Evolutionary conservation across 306 rosid species (phyloP).

Genomic region (Quercus glauca): DNA sequence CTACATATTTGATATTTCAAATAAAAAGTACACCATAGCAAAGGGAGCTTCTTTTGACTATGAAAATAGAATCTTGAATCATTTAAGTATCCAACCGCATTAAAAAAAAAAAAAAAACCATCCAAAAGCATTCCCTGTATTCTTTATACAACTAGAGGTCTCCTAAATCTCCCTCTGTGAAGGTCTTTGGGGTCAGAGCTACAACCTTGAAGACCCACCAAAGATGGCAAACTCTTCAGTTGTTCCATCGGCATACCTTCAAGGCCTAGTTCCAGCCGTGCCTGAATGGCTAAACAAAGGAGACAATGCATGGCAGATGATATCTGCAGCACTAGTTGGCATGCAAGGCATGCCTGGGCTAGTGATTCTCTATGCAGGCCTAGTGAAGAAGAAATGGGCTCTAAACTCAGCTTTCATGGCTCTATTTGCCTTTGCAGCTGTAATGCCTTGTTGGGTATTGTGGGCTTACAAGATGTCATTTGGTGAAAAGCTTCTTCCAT

Average conservation of each 20-base stretch:
- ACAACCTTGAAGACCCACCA: not conserved
- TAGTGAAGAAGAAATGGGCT: slow-evolving; percentile 47
- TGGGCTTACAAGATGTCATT: slow-evolving; percentile 39
- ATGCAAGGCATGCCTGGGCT: slow-evolving; percentile 16
- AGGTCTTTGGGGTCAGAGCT: not conserved
- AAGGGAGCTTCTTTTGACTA: not conserved
- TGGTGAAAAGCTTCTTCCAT: slow-evolving; percentile 36
- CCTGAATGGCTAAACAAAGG: slow-evolving; percentile 24
- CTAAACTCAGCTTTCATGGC: slow-evolving; percentile 50
- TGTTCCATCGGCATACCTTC: slow-evolving; percentile 9
- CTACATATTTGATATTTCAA: not conserved
- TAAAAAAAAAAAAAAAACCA: too few relatives aligned
- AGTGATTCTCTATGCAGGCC: slow-evolving; percentile 16
- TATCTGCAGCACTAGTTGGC: slow-evolving; percentile 9
- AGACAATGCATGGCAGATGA: slow-evolving; percentile 23
- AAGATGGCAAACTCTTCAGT: slow-evolving; percentile 3
- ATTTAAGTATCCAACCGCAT: not conserved
- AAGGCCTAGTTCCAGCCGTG: not conserved
- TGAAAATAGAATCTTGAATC: not conserved
- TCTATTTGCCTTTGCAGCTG: slow-evolving; percentile 41
- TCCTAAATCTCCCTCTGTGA: not conserved
- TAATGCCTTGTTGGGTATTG: slow-evolving; percentile 38
- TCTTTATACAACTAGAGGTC: not conserved
- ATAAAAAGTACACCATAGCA: not conserved
- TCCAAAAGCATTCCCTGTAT: too few relatives aligned